Conservation (phyloP, 352 stramenopile species). For the Phytophthora macrochlamydospora region DNA sequence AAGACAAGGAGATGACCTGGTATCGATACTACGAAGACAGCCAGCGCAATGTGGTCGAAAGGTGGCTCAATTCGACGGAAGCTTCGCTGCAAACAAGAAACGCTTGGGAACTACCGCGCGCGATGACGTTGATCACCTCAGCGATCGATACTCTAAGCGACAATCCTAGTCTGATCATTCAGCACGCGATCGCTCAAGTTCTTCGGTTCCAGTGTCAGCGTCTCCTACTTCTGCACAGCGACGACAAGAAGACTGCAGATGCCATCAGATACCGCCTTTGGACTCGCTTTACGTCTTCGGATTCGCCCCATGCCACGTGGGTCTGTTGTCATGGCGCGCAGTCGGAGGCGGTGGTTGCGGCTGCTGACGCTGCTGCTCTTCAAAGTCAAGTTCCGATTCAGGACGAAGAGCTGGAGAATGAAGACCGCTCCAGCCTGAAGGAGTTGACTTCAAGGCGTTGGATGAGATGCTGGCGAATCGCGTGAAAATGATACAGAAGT, state of each 20-base stretch:
- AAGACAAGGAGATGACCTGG: slow-evolving; percentile 71
- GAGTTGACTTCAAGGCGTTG: slow-evolving; percentile 20
- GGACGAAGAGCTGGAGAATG: slow-evolving; percentile 10
- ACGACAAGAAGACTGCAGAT: slow-evolving; percentile 22
- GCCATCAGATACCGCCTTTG: slow-evolving; percentile 40
- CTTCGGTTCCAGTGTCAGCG: slow-evolving; percentile 50
- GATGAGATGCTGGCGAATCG: slow-evolving; percentile 34
- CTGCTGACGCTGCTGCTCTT: slow-evolving; percentile 14
- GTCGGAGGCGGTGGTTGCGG: slow-evolving; percentile 15
- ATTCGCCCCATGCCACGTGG: slow-evolving; percentile 48
- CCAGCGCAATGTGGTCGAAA: slow-evolving; percentile 63
- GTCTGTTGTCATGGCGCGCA: slow-evolving; percentile 44
- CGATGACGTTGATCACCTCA: slow-evolving; percentile 34
- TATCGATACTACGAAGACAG: slow-evolving; percentile 56
- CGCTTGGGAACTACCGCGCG: slow-evolving; percentile 30
- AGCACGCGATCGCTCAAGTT: slow-evolving; percentile 27
- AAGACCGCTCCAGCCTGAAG: slow-evolving; percentile 19
- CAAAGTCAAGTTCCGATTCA: slow-evolving; percentile 14
- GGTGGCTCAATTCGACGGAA: slow-evolving; percentile 67
- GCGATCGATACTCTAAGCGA: slow-evolving; percentile 22
- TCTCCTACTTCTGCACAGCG: slow-evolving; percentile 44
- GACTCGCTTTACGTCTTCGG: slow-evolving; percentile 50
- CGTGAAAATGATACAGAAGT: slow-evolving; percentile 29
- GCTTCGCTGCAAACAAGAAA: slow-evolving; percentile 9
- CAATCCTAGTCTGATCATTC: slow-evolving; percentile 21